A percentile compares a stretch with the other conserved stretches of the same genome.
Evolutionary conservation across 176 grass and related monocot species (phyloP).

Genomic region (Carex kokanica): DNA sequence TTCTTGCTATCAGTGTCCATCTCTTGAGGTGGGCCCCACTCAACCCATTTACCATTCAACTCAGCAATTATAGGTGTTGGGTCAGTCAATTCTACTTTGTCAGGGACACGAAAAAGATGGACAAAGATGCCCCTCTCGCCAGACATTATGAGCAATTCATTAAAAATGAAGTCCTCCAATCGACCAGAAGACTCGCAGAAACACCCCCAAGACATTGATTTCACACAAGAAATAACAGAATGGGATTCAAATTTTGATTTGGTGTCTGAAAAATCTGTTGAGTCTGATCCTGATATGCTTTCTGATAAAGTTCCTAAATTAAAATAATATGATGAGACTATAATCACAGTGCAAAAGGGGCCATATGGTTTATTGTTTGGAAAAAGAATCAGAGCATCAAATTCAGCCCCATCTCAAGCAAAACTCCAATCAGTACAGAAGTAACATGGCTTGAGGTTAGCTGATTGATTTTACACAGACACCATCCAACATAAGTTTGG

Average conservation of each 20-base stretch:
- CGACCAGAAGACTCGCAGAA: constrained; percentile 48
- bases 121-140: constrained; percentile 52
- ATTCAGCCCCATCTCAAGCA: background rate
- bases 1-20: constrained; percentile 38
- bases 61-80: constrained; percentile 40
- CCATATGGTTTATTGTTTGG: background rate
- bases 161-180: constrained; percentile 55
- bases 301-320: constrained; percentile 50
- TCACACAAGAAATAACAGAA: constrained; percentile 68
- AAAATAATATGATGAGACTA: constrained; percentile 32
- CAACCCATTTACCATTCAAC: constrained; percentile 64
- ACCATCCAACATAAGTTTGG: background rate
- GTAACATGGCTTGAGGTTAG: background rate
- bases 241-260: constrained; percentile 37
- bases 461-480: background rate
- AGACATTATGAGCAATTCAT: constrained; percentile 74
- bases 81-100: constrained; percentile 35
- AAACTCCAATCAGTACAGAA: background rate
- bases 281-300: constrained; percentile 30
- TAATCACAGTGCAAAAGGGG: background rate
- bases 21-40: constrained; percentile 53
- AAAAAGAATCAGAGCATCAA: background rate
- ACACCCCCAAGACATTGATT: constrained; percentile 82
- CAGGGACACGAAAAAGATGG: constrained; percentile 57
- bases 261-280: constrained; percentile 28